These are phyloP conservation scores for Daldinia eschscholtzii DNA, from an alignment of 2,329 filamentous ascomycete species.

Conservation along the genomic window DNA sequence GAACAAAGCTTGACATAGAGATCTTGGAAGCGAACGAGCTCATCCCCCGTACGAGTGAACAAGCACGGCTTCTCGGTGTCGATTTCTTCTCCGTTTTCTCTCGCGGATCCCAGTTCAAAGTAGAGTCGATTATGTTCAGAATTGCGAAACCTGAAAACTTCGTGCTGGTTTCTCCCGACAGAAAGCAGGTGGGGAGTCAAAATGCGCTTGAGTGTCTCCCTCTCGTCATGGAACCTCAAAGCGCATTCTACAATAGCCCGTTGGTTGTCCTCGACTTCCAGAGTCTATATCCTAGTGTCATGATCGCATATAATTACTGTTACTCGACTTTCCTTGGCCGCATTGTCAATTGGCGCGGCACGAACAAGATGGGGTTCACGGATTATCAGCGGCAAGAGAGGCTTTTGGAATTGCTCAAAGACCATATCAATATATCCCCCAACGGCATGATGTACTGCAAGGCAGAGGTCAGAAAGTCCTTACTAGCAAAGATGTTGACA, in stretches of 20 bases:
- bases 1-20: constrained; percentile 86
- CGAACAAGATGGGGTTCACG: constrained; percentile 93
- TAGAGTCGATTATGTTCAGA: constrained; percentile 98
- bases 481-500: constrained; percentile 94
- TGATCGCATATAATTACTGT: constrained; percentile 99
- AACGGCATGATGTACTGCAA: constrained; percentile 98
- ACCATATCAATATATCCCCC: constrained; percentile 90
- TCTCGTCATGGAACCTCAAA: constrained; percentile 97
- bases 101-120: constrained; percentile 96
- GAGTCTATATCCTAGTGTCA: constrained; percentile 94
- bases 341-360: constrained; percentile 87
- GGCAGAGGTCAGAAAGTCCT: constrained; percentile 84
- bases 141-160: constrained; percentile 98
- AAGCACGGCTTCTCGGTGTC: constrained; percentile 90
- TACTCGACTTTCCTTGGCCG: constrained; percentile 96
- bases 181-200: constrained; percentile 91
- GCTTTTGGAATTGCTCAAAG: constrained; percentile 81
- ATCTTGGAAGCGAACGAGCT: constrained; percentile 93
- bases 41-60: constrained; percentile 89
- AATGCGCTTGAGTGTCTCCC: constrained; percentile 95
- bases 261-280: constrained; percentile 95
- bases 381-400: constrained; percentile 84
- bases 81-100: constrained; percentile 98
- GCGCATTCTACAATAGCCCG: constrained; percentile 91
- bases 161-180: constrained; percentile 87